Evolutionary conservation across 2,329 filamentous ascomycete genomes (phyloP), one percentile per base, ranked within the genome.

Genomic region (Fusarium agapanthi): DNA sequence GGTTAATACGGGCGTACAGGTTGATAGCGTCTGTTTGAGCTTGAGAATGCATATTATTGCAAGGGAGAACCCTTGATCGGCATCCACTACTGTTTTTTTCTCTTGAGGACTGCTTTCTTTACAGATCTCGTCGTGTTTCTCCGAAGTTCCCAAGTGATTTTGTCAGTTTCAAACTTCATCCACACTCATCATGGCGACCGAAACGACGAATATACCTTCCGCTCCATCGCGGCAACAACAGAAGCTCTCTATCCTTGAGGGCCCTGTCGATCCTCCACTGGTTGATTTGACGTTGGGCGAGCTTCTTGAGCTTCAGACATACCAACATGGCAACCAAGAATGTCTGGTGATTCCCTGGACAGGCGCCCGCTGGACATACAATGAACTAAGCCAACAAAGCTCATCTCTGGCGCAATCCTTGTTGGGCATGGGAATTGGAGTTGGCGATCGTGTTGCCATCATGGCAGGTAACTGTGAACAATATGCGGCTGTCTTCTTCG

Each of bases 381-480:
- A 88, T 68, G 86, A 91, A 67, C 83, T 93, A 58, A 88, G 90
- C 75, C 85, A 89, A 64, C 88, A 91, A 81, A 89, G 88, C 75
- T 86, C 88, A 48, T 83, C 86, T 60, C 81, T 93, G 48, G 90
- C 91, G 11, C 89, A 89, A 56, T 92, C 92, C 16, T 81, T 95
- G 66, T 81, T 93, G 47, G 88, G 89, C 28, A 87, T 90, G 80
- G 91, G 91, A 5, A 88, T 94, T 57, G 84, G 88, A 43, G 87
- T 88, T 35, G 92, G 92, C 40, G 92, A 94, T 79, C 86, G 92
- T 20, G 86, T 95, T 34, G 92, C 89, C 35, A 91, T 95, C 72
- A 93, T 94, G 90, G 92, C 92, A 81, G 76, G 95, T 84, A 83
- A 97, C 88, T 84, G 95, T 86, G 83, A 97, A 88, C 86, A 97